Evolutionary conservation across 1,284 basidiomycete genomes (phyloP), one percentile per base, ranked within the genome.

Genomic region (Trichosporon ovoides): DNA sequence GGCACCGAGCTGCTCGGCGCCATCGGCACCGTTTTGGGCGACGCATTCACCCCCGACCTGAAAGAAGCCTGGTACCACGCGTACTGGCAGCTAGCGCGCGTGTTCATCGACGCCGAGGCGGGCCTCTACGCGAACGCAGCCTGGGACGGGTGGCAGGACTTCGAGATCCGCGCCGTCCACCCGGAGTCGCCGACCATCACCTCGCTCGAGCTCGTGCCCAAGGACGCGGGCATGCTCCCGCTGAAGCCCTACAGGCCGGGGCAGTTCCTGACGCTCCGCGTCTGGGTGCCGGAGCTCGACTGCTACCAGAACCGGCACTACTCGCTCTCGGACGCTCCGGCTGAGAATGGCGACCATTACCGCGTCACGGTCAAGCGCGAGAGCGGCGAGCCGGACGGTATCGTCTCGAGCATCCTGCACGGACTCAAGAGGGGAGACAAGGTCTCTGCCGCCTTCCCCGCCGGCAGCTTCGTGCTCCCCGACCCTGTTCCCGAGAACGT

Each of bases 71-170:
- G 72, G 72, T 66, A 65, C 56, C 48, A 60, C 49, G 63, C 59
- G 13, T 64, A 62, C 40, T 66, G 62, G 62, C 58, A 60, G 58
- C 62, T 63, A 2, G 62, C 62, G 53, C 55, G 68, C 56, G 66
- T 74, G 58, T 69, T 72, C 63, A 71, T 69, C 60, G 64, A 68
- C 43, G 64, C 62, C 40, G 70, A 72, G 60, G 61, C 59, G n/a
- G 67, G 61, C 24, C 52, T 74, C 38, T 67, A 69, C 60, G 36
- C 60, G 19, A 54, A 60, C 28, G 62, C 52, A 18, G 64, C 61
- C 14, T 71, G 70, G 69, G 57, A 63, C 28, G 68, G 66, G 7
- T 71, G 66, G 65, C 60, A 62, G 53, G 58, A 68, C 20, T 72
- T 74, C 52, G 61, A 56, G 52, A 58, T 74, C 20, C 55, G 40